Evolutionary conservation across 768 basidiomycete genomes (phyloP).

Genomic region (Porphyrellus cyaneotinctus): DNA sequence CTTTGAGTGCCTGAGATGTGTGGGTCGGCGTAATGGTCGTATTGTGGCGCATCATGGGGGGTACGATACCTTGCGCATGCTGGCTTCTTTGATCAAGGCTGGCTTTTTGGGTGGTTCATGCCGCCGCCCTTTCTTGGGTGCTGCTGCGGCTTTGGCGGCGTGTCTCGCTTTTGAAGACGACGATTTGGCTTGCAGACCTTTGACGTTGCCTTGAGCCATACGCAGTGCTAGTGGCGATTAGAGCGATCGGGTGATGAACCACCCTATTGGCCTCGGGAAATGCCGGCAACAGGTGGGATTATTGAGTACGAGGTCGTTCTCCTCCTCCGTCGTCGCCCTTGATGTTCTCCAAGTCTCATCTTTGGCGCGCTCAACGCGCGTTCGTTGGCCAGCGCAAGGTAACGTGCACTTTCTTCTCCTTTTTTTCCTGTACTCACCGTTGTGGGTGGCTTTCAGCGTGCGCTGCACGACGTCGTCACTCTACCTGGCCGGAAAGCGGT

Average conservation of each 20-base stretch:
- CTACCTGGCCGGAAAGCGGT: slow-evolving; percentile 60
- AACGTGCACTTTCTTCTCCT: neutral
- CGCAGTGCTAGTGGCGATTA: neutral
- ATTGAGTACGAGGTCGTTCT: neutral
- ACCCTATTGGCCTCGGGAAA: slow-evolving; percentile 15
- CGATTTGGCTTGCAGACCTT: slow-evolving; percentile 60
- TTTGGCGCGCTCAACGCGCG: slow-evolving; percentile 53
- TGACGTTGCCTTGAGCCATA: slow-evolving; percentile 84
- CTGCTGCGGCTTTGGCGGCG: slow-evolving; percentile 62
- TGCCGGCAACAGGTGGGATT: slow-evolving; percentile 19
- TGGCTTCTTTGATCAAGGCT: slow-evolving; percentile 63
- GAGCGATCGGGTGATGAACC: neutral
- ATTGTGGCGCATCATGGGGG: neutral
- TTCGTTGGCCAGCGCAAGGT: slow-evolving; percentile 47
- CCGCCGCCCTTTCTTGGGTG: slow-evolving; percentile 75
- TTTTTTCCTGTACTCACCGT: neutral
- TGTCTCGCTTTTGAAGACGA: slow-evolving; percentile 47
- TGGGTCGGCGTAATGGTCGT: neutral
- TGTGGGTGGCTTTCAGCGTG: slow-evolving; percentile 45
- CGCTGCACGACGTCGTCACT: slow-evolving; percentile 66
- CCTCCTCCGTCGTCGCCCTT: slow-evolving; percentile 15
- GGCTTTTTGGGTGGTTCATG: slow-evolving; percentile 81
- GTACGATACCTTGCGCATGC: slow-evolving; percentile 65
- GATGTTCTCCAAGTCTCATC: slow-evolving; percentile 45
- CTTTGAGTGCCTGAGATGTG: slow-evolving; percentile 61